Evolutionary conservation across 208 protist genomes (phyloP).

Genomic region (Crithidia brevicula): DNA sequence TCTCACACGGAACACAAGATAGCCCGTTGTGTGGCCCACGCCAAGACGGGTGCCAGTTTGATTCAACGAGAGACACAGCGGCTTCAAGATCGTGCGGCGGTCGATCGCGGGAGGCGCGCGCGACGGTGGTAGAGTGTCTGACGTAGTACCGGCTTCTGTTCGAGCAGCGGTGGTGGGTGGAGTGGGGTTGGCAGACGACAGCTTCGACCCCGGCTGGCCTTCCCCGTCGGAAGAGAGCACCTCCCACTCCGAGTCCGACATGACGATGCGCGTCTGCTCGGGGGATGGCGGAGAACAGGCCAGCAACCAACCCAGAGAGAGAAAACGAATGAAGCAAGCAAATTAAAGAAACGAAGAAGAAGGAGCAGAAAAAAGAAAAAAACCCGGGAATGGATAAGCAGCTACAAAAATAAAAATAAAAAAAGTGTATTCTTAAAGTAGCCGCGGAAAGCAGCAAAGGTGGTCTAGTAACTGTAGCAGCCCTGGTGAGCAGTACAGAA

Average conservation of each 20-base stretch:
- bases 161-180: too few relatives aligned
- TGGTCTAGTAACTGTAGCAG: background rate
- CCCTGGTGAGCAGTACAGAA: background rate
- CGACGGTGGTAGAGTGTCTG: background rate
- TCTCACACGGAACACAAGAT: constrained; percentile 63
- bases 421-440: background rate
- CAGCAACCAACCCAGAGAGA: too few relatives aligned
- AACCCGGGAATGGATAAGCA: background rate
- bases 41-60: constrained; percentile 67
- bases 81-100: constrained; percentile 16
- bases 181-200: too few relatives aligned
- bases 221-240: constrained; percentile 24
- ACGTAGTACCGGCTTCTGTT: too few relatives aligned
- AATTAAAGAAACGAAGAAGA: constrained; percentile 1
- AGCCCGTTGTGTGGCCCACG: constrained; percentile 72
- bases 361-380: constrained; percentile 7
- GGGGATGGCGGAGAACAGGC: too few relatives aligned
- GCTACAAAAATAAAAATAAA: background rate
- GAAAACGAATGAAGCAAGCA: constrained; percentile 2
- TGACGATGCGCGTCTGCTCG: too few relatives aligned
- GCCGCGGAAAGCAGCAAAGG: background rate
- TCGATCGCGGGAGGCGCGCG: background rate
- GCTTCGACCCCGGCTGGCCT: too few relatives aligned
- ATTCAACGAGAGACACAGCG: constrained; percentile 65
- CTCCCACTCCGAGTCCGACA: constrained; percentile 40